These are phyloP conservation scores for Linnemannia hyalina DNA, from an alignment of 192 early-diverging fungal genomes.

Conservation along the genomic window DNA sequence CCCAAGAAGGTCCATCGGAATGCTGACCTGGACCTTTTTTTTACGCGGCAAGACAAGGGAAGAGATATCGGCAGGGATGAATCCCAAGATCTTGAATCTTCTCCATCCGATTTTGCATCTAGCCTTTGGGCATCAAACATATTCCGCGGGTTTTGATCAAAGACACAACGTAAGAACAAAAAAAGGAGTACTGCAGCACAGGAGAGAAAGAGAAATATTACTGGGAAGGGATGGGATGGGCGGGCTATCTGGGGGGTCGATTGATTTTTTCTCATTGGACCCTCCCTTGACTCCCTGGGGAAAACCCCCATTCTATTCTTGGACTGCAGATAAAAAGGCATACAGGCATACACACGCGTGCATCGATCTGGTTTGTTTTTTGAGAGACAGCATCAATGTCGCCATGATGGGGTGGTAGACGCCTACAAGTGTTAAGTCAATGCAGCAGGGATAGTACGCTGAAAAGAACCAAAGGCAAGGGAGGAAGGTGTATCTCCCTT, in stretches of 20 bases:
- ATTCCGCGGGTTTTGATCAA: too few species aligned
- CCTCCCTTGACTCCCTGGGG: neutral
- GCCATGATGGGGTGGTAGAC: neutral
- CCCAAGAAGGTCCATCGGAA: neutral
- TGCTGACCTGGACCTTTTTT: neutral
- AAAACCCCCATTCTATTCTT: constrained; percentile 6
- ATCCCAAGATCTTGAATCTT: too few species aligned
- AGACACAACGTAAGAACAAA: neutral
- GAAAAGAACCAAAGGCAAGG: neutral
- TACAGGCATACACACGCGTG: neutral
- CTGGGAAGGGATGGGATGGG: neutral
- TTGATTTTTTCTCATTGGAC: neutral
- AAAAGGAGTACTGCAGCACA: neutral
- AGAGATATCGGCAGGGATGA: neutral
- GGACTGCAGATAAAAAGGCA: neutral
- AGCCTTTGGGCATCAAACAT: too few species aligned
- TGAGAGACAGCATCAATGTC: neutral
- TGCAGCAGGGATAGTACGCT: neutral
- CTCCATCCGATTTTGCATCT: too few species aligned
- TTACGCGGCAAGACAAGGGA: neutral
- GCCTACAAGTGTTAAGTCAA: neutral
- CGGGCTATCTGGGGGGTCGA: neutral
- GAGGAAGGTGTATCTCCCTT: neutral
- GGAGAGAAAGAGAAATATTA: neutral
- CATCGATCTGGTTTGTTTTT: neutral